A percentile compares a stretch with the other conserved stretches of the same genome.
phyloP scores from a whole-genome alignment of 148 eudicot species.

The Rhododendron williamsianum region DNA sequence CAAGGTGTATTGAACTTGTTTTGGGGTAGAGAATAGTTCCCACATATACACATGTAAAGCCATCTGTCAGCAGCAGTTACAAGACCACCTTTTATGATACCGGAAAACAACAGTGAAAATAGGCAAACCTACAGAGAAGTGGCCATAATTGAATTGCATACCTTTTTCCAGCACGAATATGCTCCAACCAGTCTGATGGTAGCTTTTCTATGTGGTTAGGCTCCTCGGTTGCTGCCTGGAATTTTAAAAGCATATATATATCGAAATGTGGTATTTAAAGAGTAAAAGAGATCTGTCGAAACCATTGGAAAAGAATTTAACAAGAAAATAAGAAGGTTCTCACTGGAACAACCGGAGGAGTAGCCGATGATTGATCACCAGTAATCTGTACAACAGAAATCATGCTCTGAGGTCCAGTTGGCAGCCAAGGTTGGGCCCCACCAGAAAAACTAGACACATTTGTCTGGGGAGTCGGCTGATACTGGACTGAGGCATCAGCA shows the following conservation, averaged over 20 bases:
- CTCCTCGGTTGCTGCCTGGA: conserved; percentile 42
- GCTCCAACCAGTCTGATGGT: conserved; percentile 76
- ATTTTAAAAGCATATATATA: conserved; percentile 1
- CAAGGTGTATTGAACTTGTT: neutral
- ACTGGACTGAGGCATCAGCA: conserved; percentile 40
- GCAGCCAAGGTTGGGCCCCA: conserved; percentile 38
- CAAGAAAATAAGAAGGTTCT: conserved; percentile 4
- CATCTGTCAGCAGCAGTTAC: neutral
- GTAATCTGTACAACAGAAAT: conserved; percentile 34
- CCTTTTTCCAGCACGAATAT: conserved; percentile 75
- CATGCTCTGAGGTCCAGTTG: conserved; percentile 38
- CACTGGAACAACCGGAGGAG: conserved; percentile 27
- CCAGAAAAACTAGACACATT: conserved; percentile 40
- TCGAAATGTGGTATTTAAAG: neutral
- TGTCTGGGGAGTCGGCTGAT: conserved; percentile 44
- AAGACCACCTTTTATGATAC: neutral
- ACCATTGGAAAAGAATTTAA: neutral
- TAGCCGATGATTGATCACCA: conserved; percentile 34
- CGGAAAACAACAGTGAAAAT: neutral
- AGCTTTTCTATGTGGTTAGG: conserved; percentile 33
- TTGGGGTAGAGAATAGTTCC: neutral
- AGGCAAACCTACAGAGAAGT: neutral
- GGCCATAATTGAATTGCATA: conserved; percentile 17
- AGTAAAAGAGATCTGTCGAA: neutral
- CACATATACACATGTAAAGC: neutral